A percentile compares a stretch with the other conserved stretches of the same genome.
These are phyloP conservation scores for Russula ochroleuca DNA, from an alignment of 768 basidiomycete genomes.

Conservation along the genomic window DNA sequence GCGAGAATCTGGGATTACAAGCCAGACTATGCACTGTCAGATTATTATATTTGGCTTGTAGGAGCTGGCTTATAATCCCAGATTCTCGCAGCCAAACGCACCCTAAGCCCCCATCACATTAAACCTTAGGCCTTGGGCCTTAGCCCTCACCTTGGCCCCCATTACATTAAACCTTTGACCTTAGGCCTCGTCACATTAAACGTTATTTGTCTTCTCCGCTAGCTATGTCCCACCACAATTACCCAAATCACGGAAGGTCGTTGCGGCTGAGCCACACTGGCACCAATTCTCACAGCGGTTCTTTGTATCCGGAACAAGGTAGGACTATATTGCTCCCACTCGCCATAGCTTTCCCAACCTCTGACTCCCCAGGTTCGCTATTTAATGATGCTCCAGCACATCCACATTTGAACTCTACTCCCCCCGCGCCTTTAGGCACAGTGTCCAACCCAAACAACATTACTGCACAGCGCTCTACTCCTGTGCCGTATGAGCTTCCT, in stretches of 20 bases:
- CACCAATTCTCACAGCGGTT: slow-evolving; percentile 26
- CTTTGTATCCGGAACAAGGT: slow-evolving; percentile 25
- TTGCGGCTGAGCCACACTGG: slow-evolving; percentile 16
- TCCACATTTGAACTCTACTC: slow-evolving; percentile 22
- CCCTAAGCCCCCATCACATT: slow-evolving; percentile 16
- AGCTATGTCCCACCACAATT: slow-evolving; percentile 27
- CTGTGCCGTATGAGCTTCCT: slow-evolving; percentile 8
- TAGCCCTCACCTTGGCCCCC: no score
- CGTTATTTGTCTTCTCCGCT: slow-evolving; percentile 27
- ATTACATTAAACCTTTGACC: no score
- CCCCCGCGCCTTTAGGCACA: slow-evolving; percentile 8
- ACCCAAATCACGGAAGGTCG: slow-evolving; percentile 22
- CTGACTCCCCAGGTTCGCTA: slow-evolving; percentile 27
- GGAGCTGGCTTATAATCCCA: slow-evolving; percentile 16
- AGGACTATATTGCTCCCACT: no score
- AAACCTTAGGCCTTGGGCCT: no score
- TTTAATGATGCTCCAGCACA: slow-evolving; percentile 21
- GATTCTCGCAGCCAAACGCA: neutral
- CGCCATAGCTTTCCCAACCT: no score
- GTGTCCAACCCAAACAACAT: slow-evolving; percentile 14
- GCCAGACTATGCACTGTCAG: no score
- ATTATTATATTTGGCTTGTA: no score
- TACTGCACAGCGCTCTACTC: slow-evolving; percentile 19
- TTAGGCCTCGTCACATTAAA: slow-evolving; percentile 21
- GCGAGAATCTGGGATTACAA: no score